Base-by-base conservation (phyloP, 78 protist species). In the slime mould (Dictyostelium discoideum) region DNA sequence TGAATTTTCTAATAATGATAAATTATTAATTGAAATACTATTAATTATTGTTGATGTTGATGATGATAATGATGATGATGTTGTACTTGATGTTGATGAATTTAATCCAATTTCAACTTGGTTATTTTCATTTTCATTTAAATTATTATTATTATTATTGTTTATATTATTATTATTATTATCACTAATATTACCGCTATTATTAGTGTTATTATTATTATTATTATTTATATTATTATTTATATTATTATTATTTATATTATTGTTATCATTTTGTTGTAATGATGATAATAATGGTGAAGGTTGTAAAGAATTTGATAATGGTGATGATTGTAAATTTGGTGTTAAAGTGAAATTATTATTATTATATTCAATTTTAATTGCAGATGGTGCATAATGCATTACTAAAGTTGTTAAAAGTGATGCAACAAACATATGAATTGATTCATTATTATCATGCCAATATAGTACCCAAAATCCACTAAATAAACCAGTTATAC, bases 391-490 rank as follows among this genome's bases (percentile, higher is more conserved):
- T 37, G 94, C 40, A 67, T 82, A 89, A 69, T 89, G 54, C 84
- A 89, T 80, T 22, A 72, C 88, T 13, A 89, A 44, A 5, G 94
- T 77, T 20, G 89, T 9, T 6, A 89, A 67, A 3, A 89, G 74
- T 16, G 85, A 72, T 26, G 94, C 94, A 2, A 89, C 87, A 67
- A 81, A 89, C 29, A 89, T 85, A 37, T 89, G 94, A 89, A 89
- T 89, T 9, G 94, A 89, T 72, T 89, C 94, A 48, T 89, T 89
- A 9, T 80, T 80, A 37, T 89, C 94, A 24, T 89, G 86, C 94
- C 94, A 89, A 82, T 89, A 89, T 5, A 89, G 32, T 29, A 89
- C 94, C 94, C 94, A 89, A 40, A 89, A 89, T 1, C 94, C 94
- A 48, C 82, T 65, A 22, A 89, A 89, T 65, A 89, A 48, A 29